Evolutionary conservation across 768 basidiomycete genomes (phyloP), one percentile per base, ranked within the genome.

Genomic region (Candolleomyces aberdarensis): DNA sequence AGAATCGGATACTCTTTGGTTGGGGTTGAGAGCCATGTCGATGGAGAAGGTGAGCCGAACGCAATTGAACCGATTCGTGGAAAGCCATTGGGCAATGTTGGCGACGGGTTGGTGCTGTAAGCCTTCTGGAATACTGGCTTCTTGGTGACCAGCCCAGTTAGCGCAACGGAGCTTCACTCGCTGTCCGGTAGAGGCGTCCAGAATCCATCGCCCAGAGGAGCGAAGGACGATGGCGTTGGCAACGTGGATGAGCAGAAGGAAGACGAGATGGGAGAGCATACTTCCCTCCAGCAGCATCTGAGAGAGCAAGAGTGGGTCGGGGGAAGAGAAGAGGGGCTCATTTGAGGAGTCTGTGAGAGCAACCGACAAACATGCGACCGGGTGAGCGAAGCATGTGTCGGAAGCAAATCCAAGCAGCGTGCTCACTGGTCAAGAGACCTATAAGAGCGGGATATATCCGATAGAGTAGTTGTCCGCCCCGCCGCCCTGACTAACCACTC

Each of bases 51-150:
- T 66, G 20, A 66, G 62, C 22, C 67, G 62, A 26, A 66, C 65
- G 58, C 65, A 68, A 60, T 63, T 68, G 65, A 68, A 68, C 17
- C 61, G 60, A 58, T 66, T 66, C 31, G 56, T n/a, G 58, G 63
- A 46, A 53, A 66, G 56, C 63, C 64, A 66, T 32, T 64, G 48
- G n/a, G 63, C 62, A 62, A 68, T 68, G 32, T 48, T 61, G n/a
- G 57, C 62, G 19, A 61, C 40, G 41, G 65, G 56, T 26, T 68
- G 65, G 55, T 63, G 58, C 22, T 66, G 63, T 3, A 66, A 41
- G 53, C 67, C 65, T 54, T 66, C 65, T n/a, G 65, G 65, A 57
- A 66, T 63, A 46, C 63, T 62, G 53, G 58, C 57, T 53, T 68
- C 67, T 41, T 59, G 43, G 54, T 64, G 63, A 5, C 65, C 67